phyloP scores from a whole-genome alignment of 495 filamentous ascomycete genomes.

The Aspergillus campestris region DNA sequence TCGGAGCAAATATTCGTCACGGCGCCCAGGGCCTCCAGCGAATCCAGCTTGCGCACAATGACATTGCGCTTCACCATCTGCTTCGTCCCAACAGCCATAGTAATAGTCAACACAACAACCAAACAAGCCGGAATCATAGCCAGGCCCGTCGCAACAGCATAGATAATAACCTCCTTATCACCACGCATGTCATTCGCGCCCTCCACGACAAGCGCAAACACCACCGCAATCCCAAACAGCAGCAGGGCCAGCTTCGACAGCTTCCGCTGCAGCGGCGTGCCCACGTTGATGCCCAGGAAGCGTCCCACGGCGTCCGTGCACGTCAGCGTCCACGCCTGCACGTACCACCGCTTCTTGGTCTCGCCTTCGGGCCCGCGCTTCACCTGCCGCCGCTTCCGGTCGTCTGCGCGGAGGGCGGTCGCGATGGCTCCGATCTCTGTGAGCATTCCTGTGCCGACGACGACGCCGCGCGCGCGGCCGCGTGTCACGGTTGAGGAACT shows the following conservation, averaged over 20 bases:
- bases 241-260: constrained; percentile 61
- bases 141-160: constrained; percentile 61
- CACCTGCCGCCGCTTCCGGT: constrained; percentile 39
- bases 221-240: constrained; percentile 59
- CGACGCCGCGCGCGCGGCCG: constrained; percentile 59
- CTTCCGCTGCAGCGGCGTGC: constrained; percentile 61
- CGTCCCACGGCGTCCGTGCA: constrained; percentile 55
- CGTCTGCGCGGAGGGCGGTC: constrained; percentile 45
- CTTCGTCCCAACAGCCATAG: constrained; percentile 64
- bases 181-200: constrained; percentile 51
- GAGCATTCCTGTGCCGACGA: constrained; percentile 62
- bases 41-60: constrained; percentile 57
- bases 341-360: constrained; percentile 56
- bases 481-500: constrained; percentile 65
- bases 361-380: constrained; percentile 50
- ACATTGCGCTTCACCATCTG: constrained; percentile 64
- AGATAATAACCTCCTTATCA: constrained; percentile 57
- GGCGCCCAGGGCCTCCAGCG: constrained; percentile 59
- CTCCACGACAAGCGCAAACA: constrained; percentile 63
- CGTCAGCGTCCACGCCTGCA: constrained; percentile 61
- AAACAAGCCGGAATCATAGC: constrained; percentile 69
- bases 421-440: constrained; percentile 70
- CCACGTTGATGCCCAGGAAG: constrained; percentile 63
- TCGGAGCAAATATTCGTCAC: constrained; percentile 69
- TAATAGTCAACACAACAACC: constrained; percentile 69